Evolutionary conservation across 2,329 filamentous ascomycete genomes (phyloP).

Genomic region (Stachybotrys chartarum): DNA sequence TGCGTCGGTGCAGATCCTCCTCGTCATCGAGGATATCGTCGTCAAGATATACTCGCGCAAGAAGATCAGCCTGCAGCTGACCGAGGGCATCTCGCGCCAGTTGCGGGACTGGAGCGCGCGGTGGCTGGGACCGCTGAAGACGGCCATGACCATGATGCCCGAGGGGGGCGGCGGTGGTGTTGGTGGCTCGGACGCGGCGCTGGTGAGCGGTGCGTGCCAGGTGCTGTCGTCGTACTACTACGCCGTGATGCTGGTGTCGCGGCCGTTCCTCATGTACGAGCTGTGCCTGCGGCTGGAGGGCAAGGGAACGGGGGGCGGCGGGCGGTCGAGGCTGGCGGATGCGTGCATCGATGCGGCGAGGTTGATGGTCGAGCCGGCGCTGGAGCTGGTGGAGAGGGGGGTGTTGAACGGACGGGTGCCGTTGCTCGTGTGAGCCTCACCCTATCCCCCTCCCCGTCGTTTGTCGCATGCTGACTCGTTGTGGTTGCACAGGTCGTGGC

Average conservation of each 20-base stretch:
- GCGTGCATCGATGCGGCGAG: conserved; percentile 49
- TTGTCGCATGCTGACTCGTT: conserved; percentile 2
- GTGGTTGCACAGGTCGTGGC: conserved; percentile 35
- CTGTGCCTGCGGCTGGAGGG: conserved; percentile 34
- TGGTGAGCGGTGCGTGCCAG: conserved; percentile 40
- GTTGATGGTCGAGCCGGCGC: conserved; percentile 42
- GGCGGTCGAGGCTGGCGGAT: conserved; percentile 43
- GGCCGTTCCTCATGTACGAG: conserved; percentile 51
- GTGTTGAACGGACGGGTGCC: conserved; percentile 38
- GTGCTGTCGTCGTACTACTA: conserved; percentile 48
- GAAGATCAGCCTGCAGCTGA: conserved; percentile 45
- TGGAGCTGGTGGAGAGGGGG: conserved; percentile 34
- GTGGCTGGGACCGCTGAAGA: conserved; percentile 40
- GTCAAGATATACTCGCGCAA: conserved; percentile 44
- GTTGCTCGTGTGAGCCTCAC: conserved; percentile 38
- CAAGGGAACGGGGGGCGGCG: conserved; percentile 20
- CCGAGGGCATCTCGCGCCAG: conserved; percentile 45
- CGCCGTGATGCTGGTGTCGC: conserved; percentile 48
- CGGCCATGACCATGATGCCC: conserved; percentile 17
- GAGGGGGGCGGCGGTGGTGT: conserved; percentile 3
- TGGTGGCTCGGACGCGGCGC: conserved; percentile 13
- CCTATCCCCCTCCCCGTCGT: too few relatives aligned
- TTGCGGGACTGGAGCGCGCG: conserved; percentile 42
- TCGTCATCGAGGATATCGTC: conserved; percentile 43
- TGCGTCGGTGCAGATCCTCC: conserved; percentile 44